Percentiles rank a stretch among this genome's conserved stretches.
Evolutionary conservation across 2,329 filamentous ascomycete genomes (phyloP).

Genomic region (Westerdykella ornata): DNA sequence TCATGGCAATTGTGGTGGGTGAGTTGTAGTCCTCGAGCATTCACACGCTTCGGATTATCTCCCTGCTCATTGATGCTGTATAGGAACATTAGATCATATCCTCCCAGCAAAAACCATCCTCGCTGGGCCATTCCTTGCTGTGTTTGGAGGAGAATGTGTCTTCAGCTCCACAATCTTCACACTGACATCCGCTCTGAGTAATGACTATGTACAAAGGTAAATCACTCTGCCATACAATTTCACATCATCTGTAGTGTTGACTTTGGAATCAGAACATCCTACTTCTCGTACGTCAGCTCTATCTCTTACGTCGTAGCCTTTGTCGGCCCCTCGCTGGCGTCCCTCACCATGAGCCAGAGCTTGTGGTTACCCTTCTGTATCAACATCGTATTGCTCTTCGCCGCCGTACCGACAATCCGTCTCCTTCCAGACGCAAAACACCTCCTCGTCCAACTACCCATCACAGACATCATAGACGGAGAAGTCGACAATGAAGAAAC

Average conservation of each 20-base stretch:
- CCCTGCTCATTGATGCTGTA: not conserved
- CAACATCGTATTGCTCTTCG: slow-evolving; percentile 23
- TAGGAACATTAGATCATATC: slow-evolving; percentile 20
- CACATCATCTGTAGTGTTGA: not conserved
- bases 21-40: slow-evolving; percentile 5
- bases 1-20: slow-evolving; percentile 30
- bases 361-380: slow-evolving; percentile 35
- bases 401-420: slow-evolving; percentile 22
- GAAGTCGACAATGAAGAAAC: slow-evolving; percentile 8
- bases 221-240: not conserved
- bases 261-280: slow-evolving; percentile 21
- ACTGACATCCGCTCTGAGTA: slow-evolving; percentile 27
- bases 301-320: slow-evolving; percentile 9
- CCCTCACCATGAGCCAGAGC: slow-evolving; percentile 29
- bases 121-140: slow-evolving; percentile 23
- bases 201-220: slow-evolving; percentile 29
- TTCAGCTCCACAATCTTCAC: slow-evolving; percentile 32
- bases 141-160: slow-evolving; percentile 34
- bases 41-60: not conserved
- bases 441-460: not conserved
- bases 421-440: slow-evolving; percentile 13
- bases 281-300: slow-evolving; percentile 30
- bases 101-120: slow-evolving; percentile 30
- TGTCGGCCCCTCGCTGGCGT: slow-evolving; percentile 28
- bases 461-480: not conserved